Evolutionary conservation across 257 asterid genomes (phyloP), one percentile per base, ranked within the genome.

Genomic region (Solanum medicagineum): DNA sequence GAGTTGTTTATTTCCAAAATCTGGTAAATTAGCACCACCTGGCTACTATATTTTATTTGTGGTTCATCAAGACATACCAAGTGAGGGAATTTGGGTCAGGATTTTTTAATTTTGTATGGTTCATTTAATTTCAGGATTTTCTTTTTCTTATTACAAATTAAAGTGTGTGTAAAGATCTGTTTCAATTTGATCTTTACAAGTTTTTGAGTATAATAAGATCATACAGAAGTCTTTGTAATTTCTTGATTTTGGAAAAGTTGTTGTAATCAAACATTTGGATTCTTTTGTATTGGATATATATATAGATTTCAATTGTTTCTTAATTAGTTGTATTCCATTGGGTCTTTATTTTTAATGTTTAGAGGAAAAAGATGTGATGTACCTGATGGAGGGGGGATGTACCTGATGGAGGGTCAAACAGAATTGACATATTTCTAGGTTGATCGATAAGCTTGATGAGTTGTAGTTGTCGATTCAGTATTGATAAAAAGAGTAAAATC

Each of bases 11-110:
- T 51, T 74, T 36, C 86, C 86, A 24, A 57, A 12, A 10, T 84
- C 81, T 3, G 81, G 81, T 44, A 69, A 55, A 29, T 59, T 84
- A 11, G 80, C 86, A 19, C 86, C 86, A 10, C 68, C 86, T 7
- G 86, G 86, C 13, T 84, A 84, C 36, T 69, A 69, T 53, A 45
- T 84, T 57, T 4, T 84, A 1, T 84, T 84, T 20, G 86, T 84
- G 69, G 86, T 69, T 53, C 86, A 84, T 84, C 80, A 84, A 2
- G 90, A 82, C 3, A 83, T 91, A 53, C 93, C 93, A 4, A 88
- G 92, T 8, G 74, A 75, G 22, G 93, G 91, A n/a, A 89, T 89
- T 86, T 91, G 93, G 93, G 85, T 89, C 16, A 88, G 87, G 10
- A 77, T 91, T 51, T 86, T 57, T 65, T 89, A 80, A 16, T 53